These are phyloP conservation scores for Pelargonium nanum DNA, from an alignment of 345 rosid species.

Conservation along the genomic window DNA sequence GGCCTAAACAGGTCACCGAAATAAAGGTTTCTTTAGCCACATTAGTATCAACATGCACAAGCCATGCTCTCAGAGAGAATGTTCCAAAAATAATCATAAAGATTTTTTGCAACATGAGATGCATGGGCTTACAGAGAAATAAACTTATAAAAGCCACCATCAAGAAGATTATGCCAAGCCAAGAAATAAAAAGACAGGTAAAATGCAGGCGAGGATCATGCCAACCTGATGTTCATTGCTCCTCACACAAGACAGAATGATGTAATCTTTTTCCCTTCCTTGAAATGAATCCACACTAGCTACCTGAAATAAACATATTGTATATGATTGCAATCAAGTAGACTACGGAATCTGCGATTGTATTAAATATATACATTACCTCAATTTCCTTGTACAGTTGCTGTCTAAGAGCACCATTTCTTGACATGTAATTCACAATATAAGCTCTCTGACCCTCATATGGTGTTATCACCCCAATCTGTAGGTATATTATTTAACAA, in stretches of 20 bases:
- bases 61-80: not conserved
- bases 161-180: no score
- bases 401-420: slow-evolving; percentile 95
- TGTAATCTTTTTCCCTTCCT: slow-evolving; percentile 98
- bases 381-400: slow-evolving; percentile 99
- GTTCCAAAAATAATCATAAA: no score
- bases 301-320: slow-evolving; percentile 27
- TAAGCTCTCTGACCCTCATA: slow-evolving; percentile 98
- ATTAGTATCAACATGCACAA: no score
- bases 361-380: slow-evolving; percentile 25
- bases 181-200: no score
- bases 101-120: no score
- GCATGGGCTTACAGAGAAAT: no score
- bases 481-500: slow-evolving; percentile 8
- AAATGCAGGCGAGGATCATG: not conserved
- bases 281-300: slow-evolving; percentile 99
- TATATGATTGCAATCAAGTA: not conserved
- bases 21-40: no score
- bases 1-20: no score
- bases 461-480: slow-evolving; percentile 99
- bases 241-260: slow-evolving; percentile 95
- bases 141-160: not conserved
- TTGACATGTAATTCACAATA: slow-evolving; percentile 95
- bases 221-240: slow-evolving; percentile 99
- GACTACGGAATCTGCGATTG: not conserved